These are phyloP conservation scores for Aspergillus nanangensis DNA, from an alignment of 495 filamentous ascomycete species.

Conservation along the genomic window DNA sequence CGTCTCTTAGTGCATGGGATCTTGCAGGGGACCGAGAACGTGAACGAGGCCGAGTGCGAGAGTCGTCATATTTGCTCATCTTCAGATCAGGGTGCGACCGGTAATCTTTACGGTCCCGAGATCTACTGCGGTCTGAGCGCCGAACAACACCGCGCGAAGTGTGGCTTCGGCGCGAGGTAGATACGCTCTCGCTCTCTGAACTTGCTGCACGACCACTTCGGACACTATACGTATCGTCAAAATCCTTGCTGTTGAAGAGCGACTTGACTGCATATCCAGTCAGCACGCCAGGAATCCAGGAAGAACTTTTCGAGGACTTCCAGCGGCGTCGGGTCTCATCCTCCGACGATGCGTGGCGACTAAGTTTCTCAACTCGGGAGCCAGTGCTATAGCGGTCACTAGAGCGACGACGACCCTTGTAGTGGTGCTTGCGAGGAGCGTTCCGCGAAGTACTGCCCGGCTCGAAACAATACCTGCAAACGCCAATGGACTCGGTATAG, in stretches of 20 bases:
- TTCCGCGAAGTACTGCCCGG: slow-evolving; percentile 54
- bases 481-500: slow-evolving; percentile 67
- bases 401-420: slow-evolving; percentile 39
- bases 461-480: slow-evolving; percentile 66
- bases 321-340: slow-evolving; percentile 45
- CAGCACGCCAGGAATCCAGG: slow-evolving; percentile 51
- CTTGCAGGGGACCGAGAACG: slow-evolving; percentile 37
- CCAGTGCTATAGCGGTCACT: slow-evolving; percentile 42
- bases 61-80: slow-evolving; percentile 5
- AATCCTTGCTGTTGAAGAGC: slow-evolving; percentile 48
- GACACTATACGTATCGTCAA: slow-evolving; percentile 56
- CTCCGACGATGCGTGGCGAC: slow-evolving; percentile 53
- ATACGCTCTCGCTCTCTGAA: slow-evolving; percentile 33
- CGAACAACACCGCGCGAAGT: slow-evolving; percentile 39
- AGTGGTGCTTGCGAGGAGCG: slow-evolving; percentile 63
- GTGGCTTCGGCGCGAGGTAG: slow-evolving; percentile 37
- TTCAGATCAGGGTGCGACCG: slow-evolving; percentile 13
- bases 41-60: slow-evolving; percentile 29
- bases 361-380: slow-evolving; percentile 51
- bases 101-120: slow-evolving; percentile 26
- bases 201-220: slow-evolving; percentile 39
- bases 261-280: slow-evolving; percentile 53
- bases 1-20: slow-evolving; percentile 34
- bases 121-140: slow-evolving; percentile 28
- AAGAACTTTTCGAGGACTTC: slow-evolving; percentile 30